Percentiles rank a stretch among this genome's conserved stretches.
Evolutionary conservation across 768 basidiomycete species (phyloP).

Genomic region (Exsudoporus frostii): DNA sequence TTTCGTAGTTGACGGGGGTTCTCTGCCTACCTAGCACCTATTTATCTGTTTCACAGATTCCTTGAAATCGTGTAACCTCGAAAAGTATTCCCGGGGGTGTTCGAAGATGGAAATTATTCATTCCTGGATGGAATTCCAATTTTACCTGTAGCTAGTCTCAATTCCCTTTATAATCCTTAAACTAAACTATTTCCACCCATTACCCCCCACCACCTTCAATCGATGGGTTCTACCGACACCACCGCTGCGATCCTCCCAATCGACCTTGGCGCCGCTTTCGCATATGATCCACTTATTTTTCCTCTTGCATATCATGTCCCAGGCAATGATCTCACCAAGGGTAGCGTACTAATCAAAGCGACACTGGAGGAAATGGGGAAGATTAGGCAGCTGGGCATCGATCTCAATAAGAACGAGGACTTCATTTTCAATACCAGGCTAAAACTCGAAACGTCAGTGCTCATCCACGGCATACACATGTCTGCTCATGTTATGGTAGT

Average conservation of each 20-base stretch:
- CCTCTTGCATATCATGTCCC: conserved; percentile 4
- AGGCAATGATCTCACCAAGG: not conserved
- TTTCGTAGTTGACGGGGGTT: not conserved
- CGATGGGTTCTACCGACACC: not conserved
- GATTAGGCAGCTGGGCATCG: not conserved
- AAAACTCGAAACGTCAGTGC: not conserved
- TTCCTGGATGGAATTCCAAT: not conserved
- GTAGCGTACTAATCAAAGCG: not conserved
- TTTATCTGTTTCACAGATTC: not conserved
- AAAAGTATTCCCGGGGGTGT: not conserved
- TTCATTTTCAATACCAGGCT: conserved; percentile 1
- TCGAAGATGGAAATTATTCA: not conserved
- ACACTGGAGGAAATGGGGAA: conserved; percentile 5
- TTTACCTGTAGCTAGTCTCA: not conserved
- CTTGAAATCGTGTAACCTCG: not conserved
- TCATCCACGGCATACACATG: too few species aligned
- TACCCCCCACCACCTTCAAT: not conserved
- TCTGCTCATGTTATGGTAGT: not conserved
- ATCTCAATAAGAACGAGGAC: not conserved
- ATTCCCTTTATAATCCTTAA: not conserved
- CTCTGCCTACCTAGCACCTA: not conserved
- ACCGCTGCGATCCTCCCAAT: not conserved
- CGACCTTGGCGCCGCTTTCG: not conserved
- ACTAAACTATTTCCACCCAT: not conserved
- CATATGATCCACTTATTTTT: not conserved